Percentiles rank a stretch among this genome's conserved stretches.
These are phyloP conservation scores for Coccomyxa sp. DNA, from an alignment of 139 green algal genomes.

Conservation along the genomic window DNA sequence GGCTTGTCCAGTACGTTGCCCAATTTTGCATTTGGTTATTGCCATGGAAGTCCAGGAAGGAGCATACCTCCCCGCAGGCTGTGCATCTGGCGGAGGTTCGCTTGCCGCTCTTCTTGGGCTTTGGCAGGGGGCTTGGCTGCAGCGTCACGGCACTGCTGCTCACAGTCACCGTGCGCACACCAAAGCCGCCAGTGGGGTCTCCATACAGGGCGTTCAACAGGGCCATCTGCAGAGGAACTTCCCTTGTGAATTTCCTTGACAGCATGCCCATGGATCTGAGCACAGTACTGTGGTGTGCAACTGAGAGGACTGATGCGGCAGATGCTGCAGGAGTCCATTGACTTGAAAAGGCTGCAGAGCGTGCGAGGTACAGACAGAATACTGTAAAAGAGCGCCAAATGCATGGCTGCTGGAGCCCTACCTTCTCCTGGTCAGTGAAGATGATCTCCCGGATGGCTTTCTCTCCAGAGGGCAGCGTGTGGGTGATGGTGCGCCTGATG, in stretches of 20 bases:
- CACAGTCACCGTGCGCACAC: neutral
- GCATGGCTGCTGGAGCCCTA: neutral
- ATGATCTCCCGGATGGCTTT: slow-evolving; percentile 10
- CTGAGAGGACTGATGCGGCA: neutral
- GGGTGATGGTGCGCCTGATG: slow-evolving; percentile 36
- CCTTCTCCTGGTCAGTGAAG: slow-evolving; percentile 21
- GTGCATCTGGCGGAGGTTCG: slow-evolving; percentile 9
- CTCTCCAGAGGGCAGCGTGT: neutral
- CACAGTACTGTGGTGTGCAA: neutral
- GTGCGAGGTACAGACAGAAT: neutral
- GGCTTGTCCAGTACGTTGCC: neutral
- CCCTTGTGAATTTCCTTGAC: neutral
- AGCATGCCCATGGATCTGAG: neutral
- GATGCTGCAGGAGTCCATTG: neutral
- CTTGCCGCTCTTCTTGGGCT: slow-evolving; percentile 8
- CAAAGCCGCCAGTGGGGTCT: slow-evolving; percentile 19
- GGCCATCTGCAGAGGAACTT: slow-evolving; percentile 15
- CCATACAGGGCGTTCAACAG: slow-evolving; percentile 43
- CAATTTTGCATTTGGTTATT: neutral
- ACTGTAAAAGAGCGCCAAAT: neutral
- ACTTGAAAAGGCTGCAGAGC: neutral
- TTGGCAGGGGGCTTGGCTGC: neutral
- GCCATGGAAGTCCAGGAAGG: neutral
- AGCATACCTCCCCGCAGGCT: slow-evolving; percentile 9
- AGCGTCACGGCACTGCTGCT: slow-evolving; percentile 8